Conservation (phyloP, 257 asterid genomes). For the Knoxia roxburghii region DNA sequence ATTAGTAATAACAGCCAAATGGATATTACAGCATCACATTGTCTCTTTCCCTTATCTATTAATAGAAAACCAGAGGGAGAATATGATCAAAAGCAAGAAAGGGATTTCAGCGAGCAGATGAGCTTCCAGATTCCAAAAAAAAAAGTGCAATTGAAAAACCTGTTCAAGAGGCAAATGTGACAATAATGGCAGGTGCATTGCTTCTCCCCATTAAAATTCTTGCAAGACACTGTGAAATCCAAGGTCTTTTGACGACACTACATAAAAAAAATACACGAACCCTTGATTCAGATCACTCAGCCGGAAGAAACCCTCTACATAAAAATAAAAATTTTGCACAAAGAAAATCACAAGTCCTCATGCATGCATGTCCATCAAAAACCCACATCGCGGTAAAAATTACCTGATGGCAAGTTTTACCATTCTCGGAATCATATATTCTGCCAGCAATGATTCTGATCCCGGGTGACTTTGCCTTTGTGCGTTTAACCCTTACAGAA, state of each 20-base stretch:
- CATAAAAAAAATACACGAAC: not conserved
- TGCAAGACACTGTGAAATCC: slow-evolving; percentile 12
- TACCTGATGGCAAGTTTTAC: slow-evolving; percentile 27
- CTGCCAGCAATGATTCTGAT: slow-evolving; percentile 7
- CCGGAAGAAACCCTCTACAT: not conserved
- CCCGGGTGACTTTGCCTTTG: slow-evolving; percentile 10
- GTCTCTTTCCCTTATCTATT: no score
- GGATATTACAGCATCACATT: no score
- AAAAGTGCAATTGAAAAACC: not conserved
- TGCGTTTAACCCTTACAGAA: not conserved
- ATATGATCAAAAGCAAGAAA: no score
- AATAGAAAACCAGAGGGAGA: no score
- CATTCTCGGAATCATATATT: slow-evolving; percentile 22
- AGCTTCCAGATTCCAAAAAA: no score
- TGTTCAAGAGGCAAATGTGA: slow-evolving; percentile 20
- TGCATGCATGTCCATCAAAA: not conserved
- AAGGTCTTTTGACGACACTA: slow-evolving; percentile 23
- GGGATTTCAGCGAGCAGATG: no score
- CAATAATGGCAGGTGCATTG: slow-evolving; percentile 20
- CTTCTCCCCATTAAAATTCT: slow-evolving; percentile 5
- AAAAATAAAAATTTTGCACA: not conserved
- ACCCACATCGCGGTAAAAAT: not conserved
- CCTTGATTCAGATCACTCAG: slow-evolving; percentile 1
- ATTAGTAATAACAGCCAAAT: no score
- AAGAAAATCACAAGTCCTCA: not conserved